phyloP scores from a whole-genome alignment of 1,284 basidiomycete species.

The Cutaneotrichosporon sp. region DNA sequence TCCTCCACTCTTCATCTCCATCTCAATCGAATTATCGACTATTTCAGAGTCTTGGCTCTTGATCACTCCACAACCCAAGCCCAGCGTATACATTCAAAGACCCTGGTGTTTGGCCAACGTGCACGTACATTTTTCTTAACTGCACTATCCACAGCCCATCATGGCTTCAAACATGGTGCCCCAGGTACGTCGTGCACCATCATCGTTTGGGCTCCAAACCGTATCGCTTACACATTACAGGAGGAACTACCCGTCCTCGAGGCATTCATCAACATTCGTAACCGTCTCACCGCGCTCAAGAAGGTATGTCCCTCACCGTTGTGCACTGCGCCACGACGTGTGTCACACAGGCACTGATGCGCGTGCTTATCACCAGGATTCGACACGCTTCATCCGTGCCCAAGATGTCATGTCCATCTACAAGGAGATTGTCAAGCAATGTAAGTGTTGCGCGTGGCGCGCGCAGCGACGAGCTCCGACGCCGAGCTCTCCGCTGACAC shows the following conservation, averaged over 20 bases:
- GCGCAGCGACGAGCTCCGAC: too few species aligned
- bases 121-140: not conserved
- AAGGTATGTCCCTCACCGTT: conserved; percentile 47
- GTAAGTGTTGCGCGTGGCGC: too few species aligned
- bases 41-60: too few species aligned
- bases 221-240: conserved; percentile 22
- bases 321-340: too few species aligned
- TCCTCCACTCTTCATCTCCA: too few species aligned
- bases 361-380: conserved; percentile 61
- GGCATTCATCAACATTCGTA: conserved; percentile 89
- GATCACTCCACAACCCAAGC: too few species aligned
- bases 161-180: conserved; percentile 46
- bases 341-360: not conserved
- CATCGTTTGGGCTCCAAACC: too few species aligned
- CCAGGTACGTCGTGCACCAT: conserved; percentile 32
- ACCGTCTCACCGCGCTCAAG: conserved; percentile 59
- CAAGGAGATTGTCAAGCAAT: conserved; percentile 90
- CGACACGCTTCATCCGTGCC: conserved; percentile 76
- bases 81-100: too few species aligned
- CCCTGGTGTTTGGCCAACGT: not conserved
- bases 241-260: conserved; percentile 87
- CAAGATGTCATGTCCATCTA: conserved; percentile 92
- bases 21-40: too few species aligned
- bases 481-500: conserved; percentile 7
- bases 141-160: too few species aligned